Conservation (phyloP, 768 basidiomycete genomes). For the Tremella yokohamensis region DNA sequence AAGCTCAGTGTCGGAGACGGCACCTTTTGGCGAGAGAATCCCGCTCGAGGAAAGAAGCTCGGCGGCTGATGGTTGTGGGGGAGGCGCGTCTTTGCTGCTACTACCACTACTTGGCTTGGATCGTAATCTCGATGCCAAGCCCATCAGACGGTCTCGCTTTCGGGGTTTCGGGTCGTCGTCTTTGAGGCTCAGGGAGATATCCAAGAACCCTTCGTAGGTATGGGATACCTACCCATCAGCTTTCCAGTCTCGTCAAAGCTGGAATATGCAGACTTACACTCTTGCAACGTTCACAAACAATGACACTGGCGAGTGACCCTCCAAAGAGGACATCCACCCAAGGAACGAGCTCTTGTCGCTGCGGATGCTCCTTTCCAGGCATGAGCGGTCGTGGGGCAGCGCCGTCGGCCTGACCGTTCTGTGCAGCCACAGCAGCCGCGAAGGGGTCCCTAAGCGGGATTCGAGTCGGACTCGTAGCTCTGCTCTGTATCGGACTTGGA, state of each 20-base stretch:
- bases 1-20: conserved; percentile 33
- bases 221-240: conserved; percentile 58
- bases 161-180: conserved; percentile 68
- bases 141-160: conserved; percentile 73
- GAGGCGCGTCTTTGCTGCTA: neutral
- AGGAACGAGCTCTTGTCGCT: conserved; percentile 55
- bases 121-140: conserved; percentile 65
- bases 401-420: neutral
- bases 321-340: conserved; percentile 89
- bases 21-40: conserved; percentile 10
- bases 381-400: too few relatives aligned
- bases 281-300: conserved; percentile 92
- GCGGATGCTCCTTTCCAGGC: neutral
- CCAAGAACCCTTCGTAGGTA: conserved; percentile 89
- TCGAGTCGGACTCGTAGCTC: conserved; percentile 21
- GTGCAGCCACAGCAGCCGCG: neutral
- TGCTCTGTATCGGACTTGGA: conserved; percentile 28
- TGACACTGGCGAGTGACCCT: conserved; percentile 80
- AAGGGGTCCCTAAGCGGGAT: conserved; percentile 16
- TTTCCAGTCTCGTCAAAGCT: neutral
- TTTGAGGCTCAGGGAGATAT: conserved; percentile 84
- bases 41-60: neutral
- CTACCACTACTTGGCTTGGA: conserved; percentile 45
- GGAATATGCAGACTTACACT: conserved; percentile 56
- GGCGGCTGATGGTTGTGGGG: conserved; percentile 3